These are phyloP conservation scores for Leucaena leucocephala DNA, from an alignment of 306 rosid species.

Conservation along the genomic window DNA sequence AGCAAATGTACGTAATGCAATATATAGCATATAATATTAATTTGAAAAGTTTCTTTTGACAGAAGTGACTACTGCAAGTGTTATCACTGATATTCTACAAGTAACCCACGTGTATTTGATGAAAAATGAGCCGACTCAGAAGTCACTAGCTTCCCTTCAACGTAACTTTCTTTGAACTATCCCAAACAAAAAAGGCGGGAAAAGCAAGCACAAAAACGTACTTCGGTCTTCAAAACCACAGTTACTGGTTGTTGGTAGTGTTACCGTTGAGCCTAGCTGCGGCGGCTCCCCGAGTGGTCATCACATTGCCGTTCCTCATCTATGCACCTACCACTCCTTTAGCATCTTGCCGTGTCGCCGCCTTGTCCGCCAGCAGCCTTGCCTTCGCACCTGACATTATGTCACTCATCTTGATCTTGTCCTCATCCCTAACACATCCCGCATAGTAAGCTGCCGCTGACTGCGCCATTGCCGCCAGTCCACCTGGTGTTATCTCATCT, in stretches of 20 bases:
- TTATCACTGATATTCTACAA: no score
- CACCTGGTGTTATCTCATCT: slow-evolving; percentile 60
- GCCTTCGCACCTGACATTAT: slow-evolving; percentile 41
- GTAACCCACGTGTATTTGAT: no score
- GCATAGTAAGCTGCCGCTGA: slow-evolving; percentile 59
- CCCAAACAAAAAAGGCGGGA: not conserved
- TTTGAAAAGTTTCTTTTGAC: no score
- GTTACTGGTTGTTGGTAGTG: not conserved
- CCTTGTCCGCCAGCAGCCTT: no score
- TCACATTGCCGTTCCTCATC: slow-evolving; percentile 51
- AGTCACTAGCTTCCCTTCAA: no score
- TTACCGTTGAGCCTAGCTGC: slow-evolving; percentile 70
- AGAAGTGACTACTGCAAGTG: no score
- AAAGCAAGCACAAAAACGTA: not conserved
- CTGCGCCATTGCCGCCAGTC: slow-evolving; percentile 49
- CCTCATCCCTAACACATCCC: slow-evolving; percentile 24
- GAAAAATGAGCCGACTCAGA: not conserved
- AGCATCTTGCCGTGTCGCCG: no score
- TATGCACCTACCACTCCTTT: slow-evolving; percentile 69
- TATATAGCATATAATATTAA: no score
- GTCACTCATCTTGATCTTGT: slow-evolving; percentile 63
- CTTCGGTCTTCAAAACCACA: no score
- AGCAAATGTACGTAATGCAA: no score
- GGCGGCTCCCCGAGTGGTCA: slow-evolving; percentile 52
- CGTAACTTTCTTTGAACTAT: not conserved